Evolutionary conservation across 805 yeast genomes (phyloP), one percentile per base, ranked within the genome.

Genomic region (Pichia nakasei): DNA sequence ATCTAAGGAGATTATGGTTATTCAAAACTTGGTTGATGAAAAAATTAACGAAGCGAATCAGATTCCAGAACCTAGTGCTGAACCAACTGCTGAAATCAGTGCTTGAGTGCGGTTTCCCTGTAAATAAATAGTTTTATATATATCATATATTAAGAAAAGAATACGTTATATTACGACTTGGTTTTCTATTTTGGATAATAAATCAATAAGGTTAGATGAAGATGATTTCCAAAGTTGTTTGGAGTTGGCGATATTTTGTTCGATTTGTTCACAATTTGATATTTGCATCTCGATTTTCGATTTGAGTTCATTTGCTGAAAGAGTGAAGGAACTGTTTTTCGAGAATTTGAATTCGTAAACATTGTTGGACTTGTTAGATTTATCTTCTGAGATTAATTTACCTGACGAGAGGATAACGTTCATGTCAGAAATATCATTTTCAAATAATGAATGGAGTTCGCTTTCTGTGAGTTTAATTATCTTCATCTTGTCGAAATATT

Each of bases 1-100:
- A 38, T 58, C 62, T 20, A 62, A 61, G 47, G 68, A 64, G 47
- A 57, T 62, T 35, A 55, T 51, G 40, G 65, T 64, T 43, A 63
- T 64, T 33, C 63, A 64, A 50, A 61, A 60, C 38, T 59, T 63
- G 38, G 57, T 64, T 39, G 51, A 56, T 26, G 66, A 60, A 41
- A 61, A 62, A 48, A 49, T 62, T 27, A 44, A 48, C 35, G 52
- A 51, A 42, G 50, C 58, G 4, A 56, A 53, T 19, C 44, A 40
- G 24, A 41, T 45, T 29, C 38, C 44, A 6, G 47, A 45, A 37
- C 47, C 47, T 20, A 39, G n/a, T n/a, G n/a, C n/a, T n/a, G n/a
- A n/a, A n/a, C n/a, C 35, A 40, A 11, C 38, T 5, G 9, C 37
- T 24, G 37, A 18, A 11, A 13, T 35, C 6, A 17, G 34, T 5